These are phyloP conservation scores for Exobasidium cylindrosporum DNA, from an alignment of 1,284 basidiomycete species.

Conservation along the genomic window DNA sequence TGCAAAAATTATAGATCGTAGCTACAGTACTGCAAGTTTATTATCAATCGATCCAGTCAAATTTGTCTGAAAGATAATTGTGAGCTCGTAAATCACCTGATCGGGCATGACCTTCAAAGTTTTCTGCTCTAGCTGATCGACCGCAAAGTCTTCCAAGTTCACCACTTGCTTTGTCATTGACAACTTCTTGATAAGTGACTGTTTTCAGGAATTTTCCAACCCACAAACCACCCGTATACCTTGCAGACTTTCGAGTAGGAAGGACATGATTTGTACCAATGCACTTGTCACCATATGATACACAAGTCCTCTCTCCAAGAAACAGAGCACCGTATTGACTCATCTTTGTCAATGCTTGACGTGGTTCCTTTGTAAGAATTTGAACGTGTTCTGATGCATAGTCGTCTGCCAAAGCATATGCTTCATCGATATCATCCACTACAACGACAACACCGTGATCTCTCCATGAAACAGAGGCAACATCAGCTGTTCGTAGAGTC, in stretches of 20 bases:
- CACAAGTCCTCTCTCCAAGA: conserved; percentile 27
- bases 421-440: conserved; percentile 9
- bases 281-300: conserved; percentile 32
- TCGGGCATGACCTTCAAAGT: conserved; percentile 32
- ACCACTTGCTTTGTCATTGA: conserved; percentile 16
- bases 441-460: conserved; percentile 18
- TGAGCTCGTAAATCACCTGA: conserved; percentile 20
- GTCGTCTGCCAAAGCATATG: conserved; percentile 14
- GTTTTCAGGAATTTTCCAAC: conserved; percentile 35
- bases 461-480: conserved; percentile 21
- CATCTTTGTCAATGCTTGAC: conserved; percentile 7
- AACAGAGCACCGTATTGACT: conserved; percentile 11
- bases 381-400: conserved; percentile 17
- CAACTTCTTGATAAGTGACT: conserved; percentile 30
- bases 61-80: not conserved
- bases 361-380: conserved; percentile 7
- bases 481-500: conserved; percentile 15
- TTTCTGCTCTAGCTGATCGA: conserved; percentile 27
- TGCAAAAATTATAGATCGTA: no score
- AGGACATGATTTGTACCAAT: conserved; percentile 34
- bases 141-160: conserved; percentile 28
- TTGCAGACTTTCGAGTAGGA: conserved; percentile 32
- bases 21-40: no score
- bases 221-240: conserved; percentile 37
- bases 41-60: conserved; percentile 7